These are phyloP conservation scores for Nevesoporus exiguus DNA, from an alignment of 768 basidiomycete genomes.

Conservation along the genomic window DNA sequence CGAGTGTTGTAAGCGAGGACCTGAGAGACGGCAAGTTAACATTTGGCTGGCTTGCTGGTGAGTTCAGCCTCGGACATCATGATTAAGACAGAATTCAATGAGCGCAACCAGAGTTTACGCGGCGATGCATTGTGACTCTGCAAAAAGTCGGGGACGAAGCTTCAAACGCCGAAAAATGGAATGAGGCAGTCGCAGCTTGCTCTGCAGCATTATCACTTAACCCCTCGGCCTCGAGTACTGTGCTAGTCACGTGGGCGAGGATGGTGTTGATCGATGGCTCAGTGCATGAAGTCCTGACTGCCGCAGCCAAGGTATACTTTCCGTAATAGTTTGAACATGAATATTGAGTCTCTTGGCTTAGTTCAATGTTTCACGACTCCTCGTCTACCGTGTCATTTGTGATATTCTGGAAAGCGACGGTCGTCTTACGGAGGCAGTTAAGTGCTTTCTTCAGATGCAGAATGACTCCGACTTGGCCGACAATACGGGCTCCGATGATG, in stretches of 20 bases:
- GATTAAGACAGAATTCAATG: background rate
- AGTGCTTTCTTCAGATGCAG: too few species aligned
- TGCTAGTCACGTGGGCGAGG: background rate
- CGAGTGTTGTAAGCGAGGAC: background rate
- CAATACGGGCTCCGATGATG: too few species aligned
- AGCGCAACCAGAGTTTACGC: background rate
- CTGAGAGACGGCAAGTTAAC: background rate
- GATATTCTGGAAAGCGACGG: too few species aligned
- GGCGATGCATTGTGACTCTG: background rate
- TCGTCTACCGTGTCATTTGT: too few species aligned
- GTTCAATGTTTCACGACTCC: too few species aligned
- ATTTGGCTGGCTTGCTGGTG: background rate
- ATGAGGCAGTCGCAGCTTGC: background rate
- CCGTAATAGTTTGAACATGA: background rate
- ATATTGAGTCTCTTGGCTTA: too few species aligned
- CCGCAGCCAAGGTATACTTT: background rate
- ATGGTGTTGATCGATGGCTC: background rate
- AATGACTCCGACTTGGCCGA: too few species aligned
- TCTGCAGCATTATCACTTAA: background rate
- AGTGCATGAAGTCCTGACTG: background rate
- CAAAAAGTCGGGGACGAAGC: background rate
- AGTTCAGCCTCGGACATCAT: background rate
- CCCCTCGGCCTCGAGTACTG: background rate
- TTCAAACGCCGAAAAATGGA: background rate
- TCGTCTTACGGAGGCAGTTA: too few species aligned